Conservation (phyloP, 805 yeast species). For the Spathaspora sp. region DNA sequence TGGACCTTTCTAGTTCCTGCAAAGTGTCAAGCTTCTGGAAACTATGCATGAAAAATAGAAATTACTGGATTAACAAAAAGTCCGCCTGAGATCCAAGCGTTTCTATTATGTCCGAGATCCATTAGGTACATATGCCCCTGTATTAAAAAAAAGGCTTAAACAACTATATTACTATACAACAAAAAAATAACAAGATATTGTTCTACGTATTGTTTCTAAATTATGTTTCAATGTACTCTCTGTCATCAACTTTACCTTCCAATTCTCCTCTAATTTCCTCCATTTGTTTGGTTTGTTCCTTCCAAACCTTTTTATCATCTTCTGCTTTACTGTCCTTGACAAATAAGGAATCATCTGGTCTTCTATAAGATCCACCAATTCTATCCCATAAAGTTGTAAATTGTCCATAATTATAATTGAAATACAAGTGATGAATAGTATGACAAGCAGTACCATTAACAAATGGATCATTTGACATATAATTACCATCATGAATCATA, state of each 20-base stretch:
- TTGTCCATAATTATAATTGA: slow-evolving; percentile 97
- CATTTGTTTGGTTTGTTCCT: slow-evolving; percentile 65
- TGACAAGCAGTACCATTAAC: slow-evolving; percentile 98
- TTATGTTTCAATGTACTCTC: slow-evolving; percentile 53
- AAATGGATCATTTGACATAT: slow-evolving; percentile 86
- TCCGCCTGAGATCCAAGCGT: too few relatives aligned
- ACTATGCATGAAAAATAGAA: too few relatives aligned
- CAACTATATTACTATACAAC: background rate
- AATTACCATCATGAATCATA: slow-evolving; percentile 97
- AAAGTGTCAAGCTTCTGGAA: too few relatives aligned
- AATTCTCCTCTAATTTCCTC: slow-evolving; percentile 74
- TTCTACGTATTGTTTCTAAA: background rate
- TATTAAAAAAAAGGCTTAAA: background rate
- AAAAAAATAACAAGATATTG: background rate
- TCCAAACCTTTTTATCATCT: slow-evolving; percentile 62
- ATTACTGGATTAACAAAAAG: too few relatives aligned
- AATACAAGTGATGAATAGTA: slow-evolving; percentile 93
- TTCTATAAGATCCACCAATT: slow-evolving; percentile 87
- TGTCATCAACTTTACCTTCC: slow-evolving; percentile 74
- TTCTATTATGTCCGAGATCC: too few relatives aligned
- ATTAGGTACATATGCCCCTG: background rate
- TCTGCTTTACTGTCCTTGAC: slow-evolving; percentile 48
- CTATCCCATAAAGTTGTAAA: slow-evolving; percentile 98
- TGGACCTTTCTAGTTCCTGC: too few relatives aligned
- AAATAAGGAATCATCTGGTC: slow-evolving; percentile 84